phyloP scores from a whole-genome alignment of 352 stramenopile species.

The Phytophthora ramorum region DNA sequence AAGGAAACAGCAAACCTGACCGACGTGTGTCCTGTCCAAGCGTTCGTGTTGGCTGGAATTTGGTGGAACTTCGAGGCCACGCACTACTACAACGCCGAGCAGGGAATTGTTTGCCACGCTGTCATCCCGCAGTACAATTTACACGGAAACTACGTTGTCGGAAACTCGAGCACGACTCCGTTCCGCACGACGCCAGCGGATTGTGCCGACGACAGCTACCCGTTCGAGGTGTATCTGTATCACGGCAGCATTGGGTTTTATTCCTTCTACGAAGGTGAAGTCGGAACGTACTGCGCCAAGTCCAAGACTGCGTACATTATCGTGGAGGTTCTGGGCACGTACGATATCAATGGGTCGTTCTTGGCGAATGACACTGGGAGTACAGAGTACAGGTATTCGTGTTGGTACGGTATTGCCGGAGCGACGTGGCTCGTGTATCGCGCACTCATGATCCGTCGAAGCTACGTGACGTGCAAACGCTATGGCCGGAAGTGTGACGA shows the following conservation, averaged over 20 bases:
- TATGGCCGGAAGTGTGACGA: slow-evolving; percentile 5
- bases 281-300: slow-evolving; percentile 24
- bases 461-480: slow-evolving; percentile 1
- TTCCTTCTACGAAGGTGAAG: slow-evolving; percentile 26
- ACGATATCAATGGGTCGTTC: slow-evolving; percentile 9
- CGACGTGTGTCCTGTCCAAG: not conserved
- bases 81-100: slow-evolving; percentile 16
- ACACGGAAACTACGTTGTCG: slow-evolving; percentile 34
- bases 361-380: slow-evolving; percentile 16
- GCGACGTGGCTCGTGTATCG: slow-evolving; percentile 17
- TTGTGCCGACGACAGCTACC: slow-evolving; percentile 20
- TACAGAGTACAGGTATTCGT: slow-evolving; percentile 1
- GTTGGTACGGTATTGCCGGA: slow-evolving; percentile 12
- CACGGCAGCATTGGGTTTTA: slow-evolving; percentile 38
- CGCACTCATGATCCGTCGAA: not conserved
- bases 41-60: slow-evolving; percentile 13
- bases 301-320: not conserved
- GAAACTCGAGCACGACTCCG: not conserved
- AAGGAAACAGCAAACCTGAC: slow-evolving; percentile 9
- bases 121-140: slow-evolving; percentile 36
- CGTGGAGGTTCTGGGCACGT: not conserved
- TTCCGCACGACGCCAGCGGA: slow-evolving; percentile 9
- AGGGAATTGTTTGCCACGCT: slow-evolving; percentile 23
- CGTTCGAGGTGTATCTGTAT: slow-evolving; percentile 31
- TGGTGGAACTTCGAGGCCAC: slow-evolving; percentile 31